Base-by-base conservation (phyloP, 441 rosid genomes). In the Corymbia citriodora region DNA sequence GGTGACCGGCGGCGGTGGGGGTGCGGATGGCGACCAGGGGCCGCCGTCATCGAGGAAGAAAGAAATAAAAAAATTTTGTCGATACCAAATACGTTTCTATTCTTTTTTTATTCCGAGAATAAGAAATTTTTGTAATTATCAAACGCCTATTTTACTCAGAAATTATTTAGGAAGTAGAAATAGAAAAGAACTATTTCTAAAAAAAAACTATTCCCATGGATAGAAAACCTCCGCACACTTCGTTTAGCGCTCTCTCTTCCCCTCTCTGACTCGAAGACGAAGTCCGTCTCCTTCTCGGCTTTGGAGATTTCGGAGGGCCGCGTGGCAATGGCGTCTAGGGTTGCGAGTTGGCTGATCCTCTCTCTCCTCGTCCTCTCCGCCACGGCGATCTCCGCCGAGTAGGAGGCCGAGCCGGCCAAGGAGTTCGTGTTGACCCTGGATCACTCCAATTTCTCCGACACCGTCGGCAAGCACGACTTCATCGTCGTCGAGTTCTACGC, bases 401-500 rank as follows among this genome's bases (percentile, higher is more conserved):
- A 92, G 55, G 96, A 92, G 89, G 91, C 92, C 40, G 96, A 92
- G 87, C 91, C 95, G 81, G 93, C 94, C 85, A 92, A 95, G 94
- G 98, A 97, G 94, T 95, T 93, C 89, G 99, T 98, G 81, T 89
- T 97, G 92, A 97, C 99, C 3, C 92, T 97, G 91, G 99, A 96
- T 94, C 94, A 94, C 92, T 92, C 99, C 59, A 97, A 98, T 94
- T 97, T 98, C 95, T 92, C 94, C 45, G 99, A 97, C 9, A 93
- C 95, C 14, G 94, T 98, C 88, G 92, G 91, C 93, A 96, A 97
- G 91, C 97, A 96, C 91, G 94, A 97, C 70, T 95, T 98, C 94
- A 91, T 98, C 90, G 99, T 97, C 93, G 98, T 98, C 61, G 99
- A 98, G 92, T 98, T 97, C 94, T 98, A 97, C 92, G 99, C 99